These are phyloP conservation scores for Vigna reflexopilosa DNA, from an alignment of 306 rosid genomes.

Conservation along the genomic window DNA sequence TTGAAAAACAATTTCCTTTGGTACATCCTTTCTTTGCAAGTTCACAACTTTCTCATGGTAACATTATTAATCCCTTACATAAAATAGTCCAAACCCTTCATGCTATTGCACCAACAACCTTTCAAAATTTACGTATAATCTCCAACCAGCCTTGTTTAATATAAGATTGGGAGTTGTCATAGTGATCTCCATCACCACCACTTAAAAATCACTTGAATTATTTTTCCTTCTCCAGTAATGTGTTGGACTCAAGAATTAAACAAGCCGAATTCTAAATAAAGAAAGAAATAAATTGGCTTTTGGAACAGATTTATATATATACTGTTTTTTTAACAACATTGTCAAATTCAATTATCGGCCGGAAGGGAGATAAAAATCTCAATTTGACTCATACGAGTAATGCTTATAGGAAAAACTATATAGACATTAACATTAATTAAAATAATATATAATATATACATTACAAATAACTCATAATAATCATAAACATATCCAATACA, in stretches of 20 bases:
- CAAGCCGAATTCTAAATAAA: neutral
- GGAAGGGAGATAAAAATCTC: no score
- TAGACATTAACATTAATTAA: no score
- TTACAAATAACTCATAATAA: no score
- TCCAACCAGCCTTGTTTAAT: neutral
- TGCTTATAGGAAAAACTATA: no score
- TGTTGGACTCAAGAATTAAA: neutral
- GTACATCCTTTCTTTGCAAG: neutral
- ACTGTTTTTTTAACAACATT: neutral
- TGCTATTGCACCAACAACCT: neutral
- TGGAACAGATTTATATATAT: neutral
- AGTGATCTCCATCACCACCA: neutral
- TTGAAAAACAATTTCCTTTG: neutral
- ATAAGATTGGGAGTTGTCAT: neutral
- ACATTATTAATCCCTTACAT: neutral
- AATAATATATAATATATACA: no score
- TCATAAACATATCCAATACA: no score
- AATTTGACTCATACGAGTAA: no score
- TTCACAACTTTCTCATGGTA: neutral
- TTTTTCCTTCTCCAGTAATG: no score
- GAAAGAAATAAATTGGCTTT: neutral
- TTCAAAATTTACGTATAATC: neutral
- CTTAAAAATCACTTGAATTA: neutral
- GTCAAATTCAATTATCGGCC: no score
- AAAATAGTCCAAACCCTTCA: neutral